Evolutionary conservation across 1,284 basidiomycete genomes (phyloP), one percentile per base, ranked within the genome.

Genomic region (Sanghuangporus sanghuang): DNA sequence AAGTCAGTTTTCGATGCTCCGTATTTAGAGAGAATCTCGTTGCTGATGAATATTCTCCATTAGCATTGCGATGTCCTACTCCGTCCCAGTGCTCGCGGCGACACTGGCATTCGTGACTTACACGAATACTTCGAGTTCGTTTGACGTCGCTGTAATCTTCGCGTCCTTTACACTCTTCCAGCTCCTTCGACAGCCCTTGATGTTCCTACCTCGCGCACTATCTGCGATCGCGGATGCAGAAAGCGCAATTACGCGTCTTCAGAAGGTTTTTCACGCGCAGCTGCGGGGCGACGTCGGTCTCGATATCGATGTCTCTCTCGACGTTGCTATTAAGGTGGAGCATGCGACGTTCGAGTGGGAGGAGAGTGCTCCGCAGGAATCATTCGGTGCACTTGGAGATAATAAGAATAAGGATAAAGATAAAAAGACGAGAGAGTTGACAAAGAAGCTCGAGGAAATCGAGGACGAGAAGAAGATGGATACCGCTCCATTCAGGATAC

Each of bases 91-190:
- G 1, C 78, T 93, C 14, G 89, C 90, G 0, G 85, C 90, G 2
- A 89, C 91, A 2, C 76, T 93, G 48, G 81, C 89, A 2, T 91
- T 94, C 73, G 80, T 92, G 52, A 85, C 86, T 0, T 92, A 92
- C 73, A 85, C 85, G 1, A 74, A 79, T 12, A 82, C 81, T 0
- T 78, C 81, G 12, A 71, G 81, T 56, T 72, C 76, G 1, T 85
- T 91, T 68, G 82, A 89, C 70, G 78, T 83, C 40, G 83, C 86
- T 1, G 73, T 86, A 64, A 86, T 91, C 68, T 92, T 91, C 73
- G 80, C 88, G 0, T 87, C 87, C 12, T 77, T 92, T 56, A 83
- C 85, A 36, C 78, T 89, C 63, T 91, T 92, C 78, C 83, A 85
- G 75, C 75, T 86, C 39, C 79, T 85, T 46, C 80, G 86, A 16